Conservation (phyloP, 768 basidiomycete species). For the Tylopilus vinaceipallidus region DNA sequence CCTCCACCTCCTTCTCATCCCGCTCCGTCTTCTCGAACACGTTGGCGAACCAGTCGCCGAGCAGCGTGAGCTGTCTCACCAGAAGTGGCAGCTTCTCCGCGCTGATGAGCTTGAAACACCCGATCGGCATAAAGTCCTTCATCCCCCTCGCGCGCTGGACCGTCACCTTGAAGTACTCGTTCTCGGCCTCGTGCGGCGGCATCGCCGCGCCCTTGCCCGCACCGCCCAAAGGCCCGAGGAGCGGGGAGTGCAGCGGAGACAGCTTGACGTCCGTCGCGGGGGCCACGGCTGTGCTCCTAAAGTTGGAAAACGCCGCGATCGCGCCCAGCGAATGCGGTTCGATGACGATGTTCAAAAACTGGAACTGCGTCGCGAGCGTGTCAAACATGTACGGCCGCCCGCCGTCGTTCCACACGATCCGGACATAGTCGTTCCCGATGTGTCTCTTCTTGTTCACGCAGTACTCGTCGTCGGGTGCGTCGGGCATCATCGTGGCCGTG, state of each 20-base stretch:
- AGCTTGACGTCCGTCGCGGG: constrained; percentile 13
- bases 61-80: constrained; percentile 81
- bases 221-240: constrained; percentile 8
- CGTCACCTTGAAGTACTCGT: constrained; percentile 94
- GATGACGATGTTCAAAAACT: constrained; percentile 96
- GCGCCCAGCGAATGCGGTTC: constrained; percentile 87
- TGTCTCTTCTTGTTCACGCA: constrained; percentile 89
- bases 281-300: constrained; percentile 14
- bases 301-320: constrained; percentile 82
- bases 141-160: constrained; percentile 87
- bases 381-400: constrained; percentile 88
- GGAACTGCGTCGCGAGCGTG: constrained; percentile 90
- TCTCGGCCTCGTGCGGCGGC: constrained; percentile 59
- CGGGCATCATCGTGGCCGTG: constrained; percentile 97
- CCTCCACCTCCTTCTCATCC: constrained; percentile 70
- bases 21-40: constrained; percentile 73
- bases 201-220: constrained; percentile 10
- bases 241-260: constrained; percentile 21
- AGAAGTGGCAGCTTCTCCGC: constrained; percentile 83
- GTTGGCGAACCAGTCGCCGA: constrained; percentile 88
- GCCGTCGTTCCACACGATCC: constrained; percentile 98
- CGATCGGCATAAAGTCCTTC: constrained; percentile 92
- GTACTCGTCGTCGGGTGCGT: constrained; percentile 59
- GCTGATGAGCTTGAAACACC: constrained; percentile 92
- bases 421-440: constrained; percentile 95